phyloP scores from a whole-genome alignment of 2,329 filamentous ascomycete genomes.

The Bretziella fagacearum region DNA sequence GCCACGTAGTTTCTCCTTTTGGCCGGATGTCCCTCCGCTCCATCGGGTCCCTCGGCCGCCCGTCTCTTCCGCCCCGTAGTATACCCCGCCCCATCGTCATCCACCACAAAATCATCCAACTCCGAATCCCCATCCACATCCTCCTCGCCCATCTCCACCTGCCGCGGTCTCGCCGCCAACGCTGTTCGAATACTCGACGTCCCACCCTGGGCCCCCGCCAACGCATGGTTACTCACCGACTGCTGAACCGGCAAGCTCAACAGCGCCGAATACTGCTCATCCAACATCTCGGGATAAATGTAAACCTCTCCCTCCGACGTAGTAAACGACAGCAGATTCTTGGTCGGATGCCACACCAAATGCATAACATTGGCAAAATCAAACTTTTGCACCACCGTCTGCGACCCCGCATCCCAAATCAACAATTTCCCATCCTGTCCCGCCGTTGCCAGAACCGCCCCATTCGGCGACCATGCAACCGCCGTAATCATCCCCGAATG shows the following conservation, averaged over 20 bases:
- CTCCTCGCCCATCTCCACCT: constrained; percentile 38
- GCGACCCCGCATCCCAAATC: constrained; percentile 81
- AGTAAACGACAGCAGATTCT: constrained; percentile 81
- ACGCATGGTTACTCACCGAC: constrained; percentile 30
- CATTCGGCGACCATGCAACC: constrained; percentile 86
- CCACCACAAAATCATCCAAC: constrained; percentile 72
- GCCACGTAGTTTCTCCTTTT: constrained; percentile 35
- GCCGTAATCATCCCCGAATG: constrained; percentile 77
- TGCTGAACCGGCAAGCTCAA: constrained; percentile 47
- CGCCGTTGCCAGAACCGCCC: constrained; percentile 62
- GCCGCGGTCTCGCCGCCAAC: constrained; percentile 29
- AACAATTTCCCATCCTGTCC: constrained; percentile 51
- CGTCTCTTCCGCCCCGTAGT: constrained; percentile 36
- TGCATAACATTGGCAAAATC: constrained; percentile 75
- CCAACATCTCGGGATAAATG: constrained; percentile 59
- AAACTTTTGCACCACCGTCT: constrained; percentile 60
- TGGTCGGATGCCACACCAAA: constrained; percentile 75
- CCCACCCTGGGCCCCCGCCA: constrained; percentile 39
- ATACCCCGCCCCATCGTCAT: constrained; percentile 91
- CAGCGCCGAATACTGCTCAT: constrained; percentile 38
- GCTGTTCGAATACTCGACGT: constrained; percentile 26
- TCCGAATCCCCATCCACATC: constrained; percentile 48
- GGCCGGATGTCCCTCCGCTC: constrained; percentile 19
- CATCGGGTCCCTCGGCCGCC: constrained; percentile 35
- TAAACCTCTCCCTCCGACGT: constrained; percentile 86